Evolutionary conservation across 805 yeast genomes (phyloP).

Genomic region (Metschnikowia shivogae): DNA sequence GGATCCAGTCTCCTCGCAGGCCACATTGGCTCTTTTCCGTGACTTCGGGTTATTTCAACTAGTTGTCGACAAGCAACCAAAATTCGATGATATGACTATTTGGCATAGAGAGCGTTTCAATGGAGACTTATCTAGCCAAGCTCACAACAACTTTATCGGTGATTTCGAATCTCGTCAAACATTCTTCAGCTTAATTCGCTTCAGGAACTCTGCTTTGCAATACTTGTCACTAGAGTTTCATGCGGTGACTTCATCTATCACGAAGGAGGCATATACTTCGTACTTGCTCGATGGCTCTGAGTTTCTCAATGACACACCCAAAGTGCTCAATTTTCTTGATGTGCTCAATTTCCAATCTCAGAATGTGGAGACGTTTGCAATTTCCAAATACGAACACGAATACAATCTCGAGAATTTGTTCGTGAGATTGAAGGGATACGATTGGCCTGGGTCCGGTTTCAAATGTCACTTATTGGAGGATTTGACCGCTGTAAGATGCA

Average conservation of each 20-base stretch:
- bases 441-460: constrained; percentile 1
- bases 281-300: constrained; percentile 49
- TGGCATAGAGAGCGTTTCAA: constrained; percentile 52
- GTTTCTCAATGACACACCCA: constrained; percentile 58
- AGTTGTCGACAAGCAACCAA: constrained; percentile 50
- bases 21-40: constrained; percentile 52
- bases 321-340: constrained; percentile 66
- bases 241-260: constrained; percentile 44
- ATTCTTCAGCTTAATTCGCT: constrained; percentile 55
- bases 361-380: constrained; percentile 41
- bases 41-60: constrained; percentile 47
- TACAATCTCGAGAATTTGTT: constrained; percentile 31
- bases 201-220: constrained; percentile 58
- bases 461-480: constrained; percentile 20
- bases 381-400: constrained; percentile 23
- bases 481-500: constrained; percentile 21
- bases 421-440: constrained; percentile 7
- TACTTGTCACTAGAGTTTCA: constrained; percentile 73
- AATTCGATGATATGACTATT: constrained; percentile 47
- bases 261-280: constrained; percentile 49
- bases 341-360: constrained; percentile 50
- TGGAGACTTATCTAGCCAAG: constrained; percentile 31
- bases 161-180: constrained; percentile 44
- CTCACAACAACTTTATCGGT: constrained; percentile 29
- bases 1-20: constrained; percentile 48